These are phyloP conservation scores for Yarrowia sp. DNA, from an alignment of 805 yeast species.

Conservation along the genomic window DNA sequence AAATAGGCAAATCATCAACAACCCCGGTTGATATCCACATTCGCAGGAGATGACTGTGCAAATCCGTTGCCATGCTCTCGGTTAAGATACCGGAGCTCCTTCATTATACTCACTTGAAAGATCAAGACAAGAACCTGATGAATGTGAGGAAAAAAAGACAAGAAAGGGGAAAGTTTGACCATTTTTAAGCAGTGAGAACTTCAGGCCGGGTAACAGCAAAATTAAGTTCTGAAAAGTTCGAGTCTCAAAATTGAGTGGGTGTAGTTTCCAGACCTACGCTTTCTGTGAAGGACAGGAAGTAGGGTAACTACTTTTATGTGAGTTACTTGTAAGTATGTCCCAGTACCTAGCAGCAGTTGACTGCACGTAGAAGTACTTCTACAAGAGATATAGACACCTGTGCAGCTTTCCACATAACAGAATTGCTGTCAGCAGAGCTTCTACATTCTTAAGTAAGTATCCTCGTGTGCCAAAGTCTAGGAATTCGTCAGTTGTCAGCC, in stretches of 20 bases:
- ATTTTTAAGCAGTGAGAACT: conserved; percentile 12
- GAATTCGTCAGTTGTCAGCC: too few relatives aligned
- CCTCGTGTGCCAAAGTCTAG: too few relatives aligned
- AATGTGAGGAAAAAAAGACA: conserved; percentile 23
- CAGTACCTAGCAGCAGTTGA: too few relatives aligned
- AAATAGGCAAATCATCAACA: too few relatives aligned
- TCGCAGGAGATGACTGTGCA: background rate
- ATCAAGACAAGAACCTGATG: conserved; percentile 26
- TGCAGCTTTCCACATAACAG: too few relatives aligned
- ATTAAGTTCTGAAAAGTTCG: background rate
- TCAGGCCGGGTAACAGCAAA: conserved; percentile 3
- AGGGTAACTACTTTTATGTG: background rate
- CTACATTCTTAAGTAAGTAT: too few relatives aligned
- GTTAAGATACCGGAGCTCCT: background rate
- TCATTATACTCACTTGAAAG: conserved; percentile 14
- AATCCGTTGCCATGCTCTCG: background rate
- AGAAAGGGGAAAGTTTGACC: conserved; percentile 22
- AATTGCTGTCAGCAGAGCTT: too few relatives aligned
- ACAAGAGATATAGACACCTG: too few relatives aligned
- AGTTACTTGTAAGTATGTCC: too few relatives aligned
- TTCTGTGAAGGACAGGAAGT: background rate
- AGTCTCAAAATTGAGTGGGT: conserved; percentile 18
- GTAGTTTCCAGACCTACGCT: conserved; percentile 24
- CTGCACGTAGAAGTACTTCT: too few relatives aligned
- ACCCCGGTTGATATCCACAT: too few relatives aligned